Percentiles rank a stretch among this genome's conserved stretches.
These are phyloP conservation scores for Paramecium sonneborni DNA, from an alignment of 73 alveolate species.

Conservation along the genomic window DNA sequence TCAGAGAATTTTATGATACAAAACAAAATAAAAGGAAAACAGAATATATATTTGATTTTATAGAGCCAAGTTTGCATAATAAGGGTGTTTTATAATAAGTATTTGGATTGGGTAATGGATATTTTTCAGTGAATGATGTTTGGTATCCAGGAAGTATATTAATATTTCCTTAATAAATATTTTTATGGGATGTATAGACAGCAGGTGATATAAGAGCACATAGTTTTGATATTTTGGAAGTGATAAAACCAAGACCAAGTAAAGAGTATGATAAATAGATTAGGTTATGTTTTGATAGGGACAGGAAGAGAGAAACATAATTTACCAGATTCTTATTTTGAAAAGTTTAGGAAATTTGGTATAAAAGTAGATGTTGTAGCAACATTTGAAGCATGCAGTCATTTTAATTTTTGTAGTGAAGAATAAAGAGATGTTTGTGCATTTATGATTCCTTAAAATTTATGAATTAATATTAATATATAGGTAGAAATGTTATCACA, in stretches of 20 bases:
- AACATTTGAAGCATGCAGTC: conserved; percentile 68
- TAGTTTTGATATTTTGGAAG: conserved; percentile 62
- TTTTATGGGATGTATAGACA: conserved; percentile 64
- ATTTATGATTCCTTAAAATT: conserved; percentile 59
- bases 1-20: conserved; percentile 61
- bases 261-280: background rate
- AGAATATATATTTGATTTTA: conserved; percentile 57
- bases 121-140: conserved; percentile 60
- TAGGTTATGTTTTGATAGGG: conserved; percentile 59
- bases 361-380: conserved; percentile 61
- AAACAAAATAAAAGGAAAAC: conserved; percentile 54
- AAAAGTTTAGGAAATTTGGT: conserved; percentile 19
- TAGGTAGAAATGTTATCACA: background rate
- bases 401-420: conserved; percentile 66
- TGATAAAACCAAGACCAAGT: conserved; percentile 61
- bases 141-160: conserved; percentile 70
- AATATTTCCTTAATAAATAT: conserved; percentile 59
- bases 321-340: conserved; percentile 64
- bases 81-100: conserved; percentile 30
- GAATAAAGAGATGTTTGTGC: conserved; percentile 65
- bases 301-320: conserved; percentile 65
- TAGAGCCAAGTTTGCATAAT: conserved; percentile 21
- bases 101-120: conserved; percentile 66
- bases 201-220: conserved; percentile 68
- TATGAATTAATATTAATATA: conserved; percentile 44